Base-by-base conservation (phyloP, 768 basidiomycete genomes). In the Auriscalpium orientale region DNA sequence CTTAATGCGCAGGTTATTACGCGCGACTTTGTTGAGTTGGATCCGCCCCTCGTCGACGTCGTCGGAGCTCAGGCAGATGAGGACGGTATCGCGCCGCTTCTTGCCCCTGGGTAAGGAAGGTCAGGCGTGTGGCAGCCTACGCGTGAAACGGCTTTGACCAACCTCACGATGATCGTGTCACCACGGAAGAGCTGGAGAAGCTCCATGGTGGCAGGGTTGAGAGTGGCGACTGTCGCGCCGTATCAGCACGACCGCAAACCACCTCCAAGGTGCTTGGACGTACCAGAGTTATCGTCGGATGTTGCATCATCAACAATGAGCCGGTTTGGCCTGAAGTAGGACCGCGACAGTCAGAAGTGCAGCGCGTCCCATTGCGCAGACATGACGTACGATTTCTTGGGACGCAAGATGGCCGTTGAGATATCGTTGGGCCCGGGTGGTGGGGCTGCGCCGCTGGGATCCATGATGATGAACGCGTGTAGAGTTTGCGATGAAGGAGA, bases 1-100 rank as follows among this genome's bases (percentile, higher is more conserved):
- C 77, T 98, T 98, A 64, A 98, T 92, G 54, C 95, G 91, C 48
- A 98, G 74, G 74, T 99, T 98, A 77, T 98, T 95, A 56, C 97
- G 91, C n/a, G 97, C 97, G 37, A 99, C 97, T 73, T 98, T 98
- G 85, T 99, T 99, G 74, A 99, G 76, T 66, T 97, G 95, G 60
- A 99, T 95, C 69, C 91, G 91, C 56, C 97, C 95, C 72, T 98
- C 97, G 65, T 98, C 97, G 58, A 98, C 91, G 59, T 95, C 92
- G 66, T 98, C 97, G 43, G 89, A 90, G 67, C 88, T 89, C 67
- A 99, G 72, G 67, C 94, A 97, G 70, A 98, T 98, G 59, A 99
- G 85, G 45, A 99, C 97, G 8, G 95, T 98, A 65, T 98, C 95
- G 65, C 89, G 86, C 67, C 97, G 86, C 78, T 97, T 95, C 82